phyloP scores from a whole-genome alignment of 2,329 filamentous ascomycete species.

The Sporothrix sp. region DNA sequence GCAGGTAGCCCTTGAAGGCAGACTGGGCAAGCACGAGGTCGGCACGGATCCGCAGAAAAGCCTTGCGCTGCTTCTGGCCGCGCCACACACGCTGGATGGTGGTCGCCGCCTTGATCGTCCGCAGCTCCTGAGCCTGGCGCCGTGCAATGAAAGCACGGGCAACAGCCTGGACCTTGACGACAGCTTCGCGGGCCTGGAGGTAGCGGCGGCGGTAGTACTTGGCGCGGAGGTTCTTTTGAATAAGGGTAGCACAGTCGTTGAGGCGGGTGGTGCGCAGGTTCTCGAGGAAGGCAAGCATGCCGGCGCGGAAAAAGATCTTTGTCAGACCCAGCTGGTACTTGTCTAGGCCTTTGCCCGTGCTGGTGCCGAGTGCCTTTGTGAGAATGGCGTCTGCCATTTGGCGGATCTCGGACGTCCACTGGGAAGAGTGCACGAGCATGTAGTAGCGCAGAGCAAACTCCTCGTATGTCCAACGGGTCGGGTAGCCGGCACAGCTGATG shows the following conservation, averaged over 20 bases:
- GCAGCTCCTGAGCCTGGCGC: constrained; percentile 66
- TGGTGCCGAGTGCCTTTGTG: constrained; percentile 73
- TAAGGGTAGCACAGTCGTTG: constrained; percentile 92
- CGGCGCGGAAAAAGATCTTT: constrained; percentile 98
- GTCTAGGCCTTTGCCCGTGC: constrained; percentile 64
- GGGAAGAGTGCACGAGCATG: constrained; percentile 82
- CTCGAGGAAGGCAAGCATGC: constrained; percentile 96
- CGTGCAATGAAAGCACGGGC: constrained; percentile 70
- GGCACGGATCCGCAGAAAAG: constrained; percentile 66
- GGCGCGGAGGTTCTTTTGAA: constrained; percentile 93
- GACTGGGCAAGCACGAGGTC: constrained; percentile 86
- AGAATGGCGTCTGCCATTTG: constrained; percentile 91
- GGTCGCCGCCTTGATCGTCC: constrained; percentile 77
- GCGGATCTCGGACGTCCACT: constrained; percentile 90
- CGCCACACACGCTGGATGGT: constrained; percentile 94
- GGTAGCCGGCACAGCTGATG: constrained; percentile 95
- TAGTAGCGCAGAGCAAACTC: constrained; percentile 97
- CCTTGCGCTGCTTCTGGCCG: constrained; percentile 79
- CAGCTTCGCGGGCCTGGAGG: constrained; percentile 71
- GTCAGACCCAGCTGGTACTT: constrained; percentile 97
- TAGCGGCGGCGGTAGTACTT: constrained; percentile 93
- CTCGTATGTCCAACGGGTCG: constrained; percentile 96
- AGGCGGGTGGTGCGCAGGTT: constrained; percentile 83
- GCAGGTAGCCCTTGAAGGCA: constrained; percentile 81
- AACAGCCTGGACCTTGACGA: constrained; percentile 70